Conservation (phyloP, 768 basidiomycete genomes). For the Ramaria sp. region DNA sequence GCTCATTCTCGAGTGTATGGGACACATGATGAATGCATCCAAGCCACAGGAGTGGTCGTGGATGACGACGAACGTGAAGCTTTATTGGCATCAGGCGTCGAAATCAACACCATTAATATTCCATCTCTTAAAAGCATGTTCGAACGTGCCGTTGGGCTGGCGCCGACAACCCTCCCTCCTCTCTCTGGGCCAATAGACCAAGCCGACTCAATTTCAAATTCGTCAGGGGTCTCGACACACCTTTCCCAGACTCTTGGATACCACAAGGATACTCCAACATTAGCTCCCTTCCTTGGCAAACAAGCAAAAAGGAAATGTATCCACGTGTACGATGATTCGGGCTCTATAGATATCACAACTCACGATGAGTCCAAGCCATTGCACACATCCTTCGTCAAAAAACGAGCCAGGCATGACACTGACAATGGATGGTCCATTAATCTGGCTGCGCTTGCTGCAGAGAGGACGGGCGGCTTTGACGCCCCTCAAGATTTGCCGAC, state of each 20-base stretch:
- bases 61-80: conserved; percentile 21
- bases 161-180: conserved; percentile 3
- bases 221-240: conserved; percentile 17
- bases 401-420: neutral
- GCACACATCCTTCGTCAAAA: neutral
- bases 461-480: neutral
- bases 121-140: conserved; percentile 38
- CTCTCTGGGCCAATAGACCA: neutral
- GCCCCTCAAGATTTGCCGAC: neutral
- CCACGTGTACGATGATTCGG: conserved; percentile 24
- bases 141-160: conserved; percentile 37
- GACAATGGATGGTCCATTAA: neutral
- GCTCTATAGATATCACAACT: conserved; percentile 24
- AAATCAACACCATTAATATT: conserved; percentile 31
- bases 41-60: conserved; percentile 30
- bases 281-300: conserved; percentile 40
- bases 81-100: conserved; percentile 28
- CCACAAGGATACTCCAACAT: conserved; percentile 40
- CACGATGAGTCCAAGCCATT: conserved; percentile 6
- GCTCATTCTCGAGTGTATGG: conserved; percentile 37
- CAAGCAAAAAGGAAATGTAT: conserved; percentile 32
- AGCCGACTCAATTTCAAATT: neutral
- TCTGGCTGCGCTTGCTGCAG: neutral
- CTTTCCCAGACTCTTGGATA: conserved; percentile 38
- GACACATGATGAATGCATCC: conserved; percentile 42